Conservation (phyloP, 2,329 filamentous ascomycete species). For the Nigrospora oryzae region DNA sequence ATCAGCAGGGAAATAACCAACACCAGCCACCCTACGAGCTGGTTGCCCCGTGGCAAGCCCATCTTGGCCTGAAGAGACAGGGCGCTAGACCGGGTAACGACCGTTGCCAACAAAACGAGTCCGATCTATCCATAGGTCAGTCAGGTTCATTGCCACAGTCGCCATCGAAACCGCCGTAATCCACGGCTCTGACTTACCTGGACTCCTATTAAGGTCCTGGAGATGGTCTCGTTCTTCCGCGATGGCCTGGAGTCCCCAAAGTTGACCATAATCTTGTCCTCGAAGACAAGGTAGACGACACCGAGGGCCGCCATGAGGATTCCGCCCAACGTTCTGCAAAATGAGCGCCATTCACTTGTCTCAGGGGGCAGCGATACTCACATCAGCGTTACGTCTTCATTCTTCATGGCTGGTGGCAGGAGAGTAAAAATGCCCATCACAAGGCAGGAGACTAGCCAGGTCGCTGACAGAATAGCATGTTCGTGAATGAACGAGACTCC, state of each 20-base stretch:
- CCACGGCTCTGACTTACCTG: conserved; percentile 38
- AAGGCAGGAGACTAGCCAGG: conserved; percentile 70
- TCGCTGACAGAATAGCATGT: conserved; percentile 54
- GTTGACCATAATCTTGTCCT: conserved; percentile 50
- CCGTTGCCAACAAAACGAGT: conserved; percentile 69
- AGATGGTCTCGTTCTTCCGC: conserved; percentile 32
- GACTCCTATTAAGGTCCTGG: conserved; percentile 54
- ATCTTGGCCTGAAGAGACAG: conserved; percentile 75
- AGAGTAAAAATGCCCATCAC: conserved; percentile 89
- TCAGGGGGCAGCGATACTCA: conserved; percentile 6
- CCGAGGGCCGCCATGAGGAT: conserved; percentile 70
- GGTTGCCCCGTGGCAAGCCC: conserved; percentile 80
- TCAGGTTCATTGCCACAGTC: conserved; percentile 6
- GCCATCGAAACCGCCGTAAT: not conserved
- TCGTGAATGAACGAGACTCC: conserved; percentile 63
- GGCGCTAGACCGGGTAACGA: conserved; percentile 83
- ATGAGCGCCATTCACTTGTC: too few species aligned
- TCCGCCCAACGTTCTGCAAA: conserved; percentile 61
- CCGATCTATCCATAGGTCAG: conserved; percentile 45
- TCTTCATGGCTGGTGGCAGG: conserved; percentile 70
- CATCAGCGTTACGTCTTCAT: conserved; percentile 55
- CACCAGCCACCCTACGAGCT: conserved; percentile 76
- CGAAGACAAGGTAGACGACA: conserved; percentile 69
- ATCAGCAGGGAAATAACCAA: conserved; percentile 70
- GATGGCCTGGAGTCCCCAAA: conserved; percentile 23